These are phyloP conservation scores for Moesziomyces globuligerus DNA, from an alignment of 1,284 basidiomycete genomes.

Conservation along the genomic window DNA sequence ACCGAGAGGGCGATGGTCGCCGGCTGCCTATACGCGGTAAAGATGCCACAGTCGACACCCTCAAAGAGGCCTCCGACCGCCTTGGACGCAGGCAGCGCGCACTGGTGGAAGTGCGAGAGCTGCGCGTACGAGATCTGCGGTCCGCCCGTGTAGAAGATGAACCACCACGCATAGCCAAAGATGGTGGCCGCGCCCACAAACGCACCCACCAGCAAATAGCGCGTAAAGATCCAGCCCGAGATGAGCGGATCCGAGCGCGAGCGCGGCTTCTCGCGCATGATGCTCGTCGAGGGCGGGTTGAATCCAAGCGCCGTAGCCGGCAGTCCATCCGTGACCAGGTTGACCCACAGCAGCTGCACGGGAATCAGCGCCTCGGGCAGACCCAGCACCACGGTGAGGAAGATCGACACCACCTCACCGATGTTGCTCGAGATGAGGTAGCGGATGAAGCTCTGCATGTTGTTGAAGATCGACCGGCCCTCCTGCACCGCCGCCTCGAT, in stretches of 20 bases:
- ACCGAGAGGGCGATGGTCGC: conserved; percentile 96
- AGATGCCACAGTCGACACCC: conserved; percentile 92
- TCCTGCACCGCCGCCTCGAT: conserved; percentile 76
- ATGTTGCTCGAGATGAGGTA: conserved; percentile 90
- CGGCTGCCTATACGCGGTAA: conserved; percentile 80
- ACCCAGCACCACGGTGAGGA: conserved; percentile 92
- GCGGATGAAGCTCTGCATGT: conserved; percentile 97
- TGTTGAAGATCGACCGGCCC: conserved; percentile 96
- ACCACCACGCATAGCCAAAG: conserved; percentile 99
- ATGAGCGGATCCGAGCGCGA: conserved; percentile 89
- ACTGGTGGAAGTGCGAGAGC: conserved; percentile 77
- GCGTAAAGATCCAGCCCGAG: conserved; percentile 91
- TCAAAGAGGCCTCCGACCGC: conserved; percentile 74
- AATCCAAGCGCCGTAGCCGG: conserved; percentile 98
- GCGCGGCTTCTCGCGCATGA: conserved; percentile 92
- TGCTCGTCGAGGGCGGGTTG: conserved; percentile 89
- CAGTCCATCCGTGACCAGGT: conserved; percentile 76
- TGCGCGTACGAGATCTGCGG: conserved; percentile 94
- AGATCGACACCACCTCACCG: conserved; percentile 96
- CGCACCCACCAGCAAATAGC: conserved; percentile 89
- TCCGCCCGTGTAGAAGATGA: conserved; percentile 86
- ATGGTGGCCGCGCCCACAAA: conserved; percentile 97
- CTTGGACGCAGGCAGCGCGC: conserved; percentile 69
- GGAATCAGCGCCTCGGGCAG: conserved; percentile 99
- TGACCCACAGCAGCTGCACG: conserved; percentile 89